Evolutionary conservation across 805 yeast species (phyloP), one percentile per base, ranked within the genome.

Genomic region (Limtongia smithiae): DNA sequence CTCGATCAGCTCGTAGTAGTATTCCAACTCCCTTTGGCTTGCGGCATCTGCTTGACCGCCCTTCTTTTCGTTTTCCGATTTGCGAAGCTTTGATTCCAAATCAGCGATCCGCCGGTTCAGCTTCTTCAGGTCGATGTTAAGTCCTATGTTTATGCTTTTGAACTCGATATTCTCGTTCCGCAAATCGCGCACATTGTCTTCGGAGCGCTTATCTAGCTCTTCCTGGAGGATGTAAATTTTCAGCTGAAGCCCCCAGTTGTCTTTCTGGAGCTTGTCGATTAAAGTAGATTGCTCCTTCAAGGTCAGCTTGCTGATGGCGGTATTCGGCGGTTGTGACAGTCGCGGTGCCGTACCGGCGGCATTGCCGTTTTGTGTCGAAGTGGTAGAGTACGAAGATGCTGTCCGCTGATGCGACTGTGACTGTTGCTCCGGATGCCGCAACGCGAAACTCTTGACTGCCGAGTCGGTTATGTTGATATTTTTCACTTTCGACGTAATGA

Each of bases 251-350:
- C 62, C 62, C 45, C 56, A 58, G 28, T 53, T 59, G 20, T 58
- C 62, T 36, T 58, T 58, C 45, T 59, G 61, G 3, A 58, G 48
- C 41, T 58, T 58, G 31, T 58, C 62, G 22, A 58, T 55, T 17
- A 58, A 34, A 9, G 55, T 44, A 3, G 54, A 44, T 41, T 58
- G 62, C 38, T 58, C 62, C 21, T 55, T 58, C 15, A 58, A 39
- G 17, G 62, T 58, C 28, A 58, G 34, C 30, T 44, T 40, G 28
- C 57, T 43, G 20, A n/a, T n/a, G n/a, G 36, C 55, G 7, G 55
- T 46, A 17, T 42, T 35, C n/a, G 57, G 51, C 9, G 44, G 45
- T 20, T 39, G 21, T 8, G n/a, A n/a, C n/a, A n/a, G n/a, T n/a
- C n/a, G n/a, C n/a, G n/a, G n/a, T n/a, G n/a, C n/a, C n/a, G n/a